Evolutionary conservation across 2,329 filamentous ascomycete species (phyloP), one percentile per base, ranked within the genome.

Genomic region (Xylaria digitata): DNA sequence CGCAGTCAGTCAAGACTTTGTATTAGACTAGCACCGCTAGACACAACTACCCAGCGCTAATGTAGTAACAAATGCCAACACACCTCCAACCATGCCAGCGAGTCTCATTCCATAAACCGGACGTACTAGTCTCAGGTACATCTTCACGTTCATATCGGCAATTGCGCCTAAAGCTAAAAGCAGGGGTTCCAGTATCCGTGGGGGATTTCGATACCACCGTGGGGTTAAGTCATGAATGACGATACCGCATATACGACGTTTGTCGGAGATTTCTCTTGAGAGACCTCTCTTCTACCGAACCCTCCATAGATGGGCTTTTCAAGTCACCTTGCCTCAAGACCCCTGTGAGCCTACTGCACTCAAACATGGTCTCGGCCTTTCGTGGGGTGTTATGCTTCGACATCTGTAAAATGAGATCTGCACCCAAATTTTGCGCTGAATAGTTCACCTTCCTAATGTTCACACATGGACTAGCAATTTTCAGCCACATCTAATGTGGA

Each of bases 61-160:
- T 45, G n/a, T 53, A 60, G 34, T 50, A 32, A 66, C 26, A 43
- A 48, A 58, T 54, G 23, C 7, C 50, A 61, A 49, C 6, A 15
- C 23, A 26, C 26, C 26, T 37, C n/a, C 52, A 19, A 40, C 45
- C 8, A 34, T 40, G n/a, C 42, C 52, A 21, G 32, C 9, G 21
- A 53, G 40, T 46, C 40, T 17, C 52, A 40, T 23, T 52, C 11
- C 32, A 23, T 30, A 8, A 37, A 30, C 17, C 26, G 6, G 40
- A 19, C n/a, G 19, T 60, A 17, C 8, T 13, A 7, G 30, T 26
- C 23, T 32, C 43, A 30, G 15, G 23, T 21, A 17, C n/a, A 43
- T 45, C 17, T 61, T 21, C n/a, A 19, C 26, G 2, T 21, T 21
- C 9, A 21, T 17, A 19, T 15, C 21, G 17, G 37, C 32, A 49